Percentiles rank a stretch among this genome's conserved stretches.
Evolutionary conservation across 1,284 basidiomycete genomes (phyloP).

Genomic region (Pterula multifida): DNA sequence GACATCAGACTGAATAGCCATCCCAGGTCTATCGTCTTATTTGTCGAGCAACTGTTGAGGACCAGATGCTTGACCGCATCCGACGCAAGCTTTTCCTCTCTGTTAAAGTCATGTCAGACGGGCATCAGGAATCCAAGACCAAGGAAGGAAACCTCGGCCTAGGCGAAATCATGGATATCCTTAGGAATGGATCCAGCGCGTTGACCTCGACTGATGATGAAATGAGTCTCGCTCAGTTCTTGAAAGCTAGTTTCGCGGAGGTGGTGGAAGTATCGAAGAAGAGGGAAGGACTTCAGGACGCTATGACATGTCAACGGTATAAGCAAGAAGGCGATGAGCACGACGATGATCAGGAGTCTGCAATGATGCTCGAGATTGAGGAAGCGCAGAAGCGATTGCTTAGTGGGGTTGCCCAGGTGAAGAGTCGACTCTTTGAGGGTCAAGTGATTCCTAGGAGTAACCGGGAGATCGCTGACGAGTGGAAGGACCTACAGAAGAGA

Average conservation of each 20-base stretch:
- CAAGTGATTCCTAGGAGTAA: conserved; percentile 28
- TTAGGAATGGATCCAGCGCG: conserved; percentile 44
- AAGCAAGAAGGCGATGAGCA: conserved; percentile 12
- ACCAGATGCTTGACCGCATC: conserved; percentile 53
- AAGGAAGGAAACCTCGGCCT: conserved; percentile 20
- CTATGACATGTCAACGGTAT: conserved; percentile 26
- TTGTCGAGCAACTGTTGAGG: conserved; percentile 48
- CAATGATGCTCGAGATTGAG: conserved; percentile 32
- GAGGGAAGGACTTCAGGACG: conserved; percentile 26
- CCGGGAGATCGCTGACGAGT: conserved; percentile 30
- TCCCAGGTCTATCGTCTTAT: conserved; percentile 43
- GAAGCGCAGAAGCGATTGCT: conserved; percentile 42
- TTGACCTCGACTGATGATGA: conserved; percentile 23
- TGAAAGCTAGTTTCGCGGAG: conserved; percentile 26
- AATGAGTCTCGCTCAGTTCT: conserved; percentile 29
- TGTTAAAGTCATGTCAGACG: conserved; percentile 38
- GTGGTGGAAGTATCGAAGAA: conserved; percentile 32
- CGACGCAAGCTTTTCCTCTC: conserved; percentile 53
- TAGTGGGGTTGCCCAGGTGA: conserved; percentile 42
- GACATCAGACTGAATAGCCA: background rate
- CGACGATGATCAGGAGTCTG: conserved; percentile 14
- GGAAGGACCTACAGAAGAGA: conserved; percentile 32
- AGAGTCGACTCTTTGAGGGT: conserved; percentile 47
- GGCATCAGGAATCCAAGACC: conserved; percentile 11
- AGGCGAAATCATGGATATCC: conserved; percentile 39